phyloP scores from a whole-genome alignment of 768 basidiomycete genomes.

The Kwoniella sp. region DNA sequence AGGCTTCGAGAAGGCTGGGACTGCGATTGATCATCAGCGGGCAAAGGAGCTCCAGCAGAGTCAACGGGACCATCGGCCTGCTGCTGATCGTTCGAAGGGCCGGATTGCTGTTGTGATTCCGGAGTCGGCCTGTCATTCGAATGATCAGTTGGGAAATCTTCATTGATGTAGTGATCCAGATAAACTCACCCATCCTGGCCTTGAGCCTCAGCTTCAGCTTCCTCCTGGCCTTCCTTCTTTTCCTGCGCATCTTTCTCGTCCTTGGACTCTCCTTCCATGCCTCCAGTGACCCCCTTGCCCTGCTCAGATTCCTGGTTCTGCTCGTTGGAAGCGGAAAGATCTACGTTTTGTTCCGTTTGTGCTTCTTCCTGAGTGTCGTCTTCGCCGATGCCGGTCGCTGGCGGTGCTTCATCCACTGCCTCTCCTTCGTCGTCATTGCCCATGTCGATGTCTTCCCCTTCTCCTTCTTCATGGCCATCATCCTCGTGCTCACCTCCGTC shows the following conservation, averaged over 20 bases:
- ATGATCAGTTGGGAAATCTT: background rate
- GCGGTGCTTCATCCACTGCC: slow-evolving; percentile 41
- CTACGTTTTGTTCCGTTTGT: slow-evolving; percentile 40
- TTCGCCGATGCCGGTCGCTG: slow-evolving; percentile 46
- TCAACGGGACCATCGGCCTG: slow-evolving; percentile 56
- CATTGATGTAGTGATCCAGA: background rate
- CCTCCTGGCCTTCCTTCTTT: slow-evolving; percentile 43
- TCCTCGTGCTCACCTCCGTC: slow-evolving; percentile 52
- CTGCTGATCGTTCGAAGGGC: slow-evolving; percentile 46
- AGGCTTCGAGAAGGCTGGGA: slow-evolving; percentile 65
- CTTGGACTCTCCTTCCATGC: slow-evolving; percentile 36
- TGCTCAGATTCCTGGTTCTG: slow-evolving; percentile 45
- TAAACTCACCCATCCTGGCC: slow-evolving; percentile 45
- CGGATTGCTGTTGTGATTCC: slow-evolving; percentile 40
- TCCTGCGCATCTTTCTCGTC: slow-evolving; percentile 58
- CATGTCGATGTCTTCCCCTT: slow-evolving; percentile 35
- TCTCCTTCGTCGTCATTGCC: slow-evolving; percentile 46
- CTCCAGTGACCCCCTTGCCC: slow-evolving; percentile 37
- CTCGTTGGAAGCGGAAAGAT: slow-evolving; percentile 47
- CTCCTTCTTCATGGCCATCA: slow-evolving; percentile 44
- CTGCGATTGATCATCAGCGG: slow-evolving; percentile 32
- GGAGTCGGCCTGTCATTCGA: slow-evolving; percentile 15
- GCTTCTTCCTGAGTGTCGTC: slow-evolving; percentile 50
- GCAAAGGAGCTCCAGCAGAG: slow-evolving; percentile 42
- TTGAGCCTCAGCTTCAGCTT: slow-evolving; percentile 35